These are phyloP conservation scores for Sugiyamaella americana DNA, from an alignment of 805 yeast species.

Conservation along the genomic window DNA sequence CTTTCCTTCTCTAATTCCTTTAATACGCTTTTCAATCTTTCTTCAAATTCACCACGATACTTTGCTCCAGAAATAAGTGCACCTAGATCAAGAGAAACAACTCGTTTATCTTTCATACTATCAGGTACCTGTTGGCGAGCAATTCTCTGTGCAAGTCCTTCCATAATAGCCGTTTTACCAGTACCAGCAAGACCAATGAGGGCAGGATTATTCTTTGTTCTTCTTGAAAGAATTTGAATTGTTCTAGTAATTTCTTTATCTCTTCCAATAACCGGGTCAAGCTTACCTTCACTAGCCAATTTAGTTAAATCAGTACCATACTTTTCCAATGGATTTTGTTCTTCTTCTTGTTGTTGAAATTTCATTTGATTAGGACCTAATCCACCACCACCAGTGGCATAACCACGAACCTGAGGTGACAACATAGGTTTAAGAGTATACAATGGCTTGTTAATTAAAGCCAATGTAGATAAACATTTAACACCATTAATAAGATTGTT, in stretches of 20 bases:
- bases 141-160: slow-evolving; percentile 92
- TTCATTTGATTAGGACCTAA: slow-evolving; percentile 15
- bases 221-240: slow-evolving; percentile 81
- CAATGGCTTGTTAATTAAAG: too few relatives aligned
- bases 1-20: slow-evolving; percentile 76
- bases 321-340: slow-evolving; percentile 68
- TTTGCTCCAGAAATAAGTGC: slow-evolving; percentile 91
- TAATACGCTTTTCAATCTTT: slow-evolving; percentile 71
- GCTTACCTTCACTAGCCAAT: slow-evolving; percentile 79
- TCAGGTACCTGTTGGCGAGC: slow-evolving; percentile 92
- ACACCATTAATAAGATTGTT: too few relatives aligned
- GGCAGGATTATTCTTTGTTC: slow-evolving; percentile 95
- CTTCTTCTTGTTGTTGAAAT: slow-evolving; percentile 15
- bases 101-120: slow-evolving; percentile 77
- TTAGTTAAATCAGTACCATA: slow-evolving; percentile 83
- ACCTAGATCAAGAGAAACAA: slow-evolving; percentile 81
- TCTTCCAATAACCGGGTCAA: slow-evolving; percentile 95
- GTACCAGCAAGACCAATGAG: slow-evolving; percentile 96
- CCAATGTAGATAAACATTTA: too few relatives aligned
- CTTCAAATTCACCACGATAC: slow-evolving; percentile 94
- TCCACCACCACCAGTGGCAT: slow-evolving; percentile 6
- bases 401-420: too few relatives aligned
- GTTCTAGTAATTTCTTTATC: slow-evolving; percentile 94
- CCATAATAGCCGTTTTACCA: slow-evolving; percentile 95
- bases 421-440: too few relatives aligned